Percentiles rank a stretch among this genome's conserved stretches.
Conservation (phyloP, 805 yeast genomes). For the Dipodascus albidus region DNA sequence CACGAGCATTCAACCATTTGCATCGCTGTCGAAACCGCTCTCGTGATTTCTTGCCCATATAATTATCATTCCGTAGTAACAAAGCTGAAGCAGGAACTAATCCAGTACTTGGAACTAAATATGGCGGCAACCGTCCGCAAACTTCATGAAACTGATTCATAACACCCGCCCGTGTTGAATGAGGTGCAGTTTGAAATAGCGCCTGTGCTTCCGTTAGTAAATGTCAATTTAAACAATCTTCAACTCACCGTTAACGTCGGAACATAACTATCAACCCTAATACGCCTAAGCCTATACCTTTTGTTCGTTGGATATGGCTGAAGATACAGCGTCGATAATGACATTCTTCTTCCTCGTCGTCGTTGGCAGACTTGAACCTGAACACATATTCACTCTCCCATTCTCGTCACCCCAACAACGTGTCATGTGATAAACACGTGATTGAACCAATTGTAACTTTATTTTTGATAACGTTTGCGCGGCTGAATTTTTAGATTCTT, state of each 20-base stretch:
- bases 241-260: not conserved
- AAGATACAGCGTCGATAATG: not conserved
- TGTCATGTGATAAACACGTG: not conserved
- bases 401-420: not conserved
- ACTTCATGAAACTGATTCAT: not conserved
- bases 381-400: not conserved
- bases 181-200: not conserved
- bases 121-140: not conserved
- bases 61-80: not conserved
- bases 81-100: not conserved
- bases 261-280: too few relatives aligned
- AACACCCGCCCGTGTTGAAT: not conserved
- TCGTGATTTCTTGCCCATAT: not conserved
- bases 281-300: not conserved
- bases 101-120: not conserved
- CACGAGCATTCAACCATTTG: not conserved
- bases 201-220: not conserved
- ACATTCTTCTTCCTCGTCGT: not conserved
- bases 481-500: not conserved
- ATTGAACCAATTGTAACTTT: too few relatives aligned
- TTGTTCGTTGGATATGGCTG: not conserved
- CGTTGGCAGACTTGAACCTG: not conserved
- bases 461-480: too few relatives aligned
- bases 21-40: not conserved
- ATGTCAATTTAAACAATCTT: not conserved